Evolutionary conservation across 306 rosid genomes (phyloP).

Genomic region (Neltuma alba): DNA sequence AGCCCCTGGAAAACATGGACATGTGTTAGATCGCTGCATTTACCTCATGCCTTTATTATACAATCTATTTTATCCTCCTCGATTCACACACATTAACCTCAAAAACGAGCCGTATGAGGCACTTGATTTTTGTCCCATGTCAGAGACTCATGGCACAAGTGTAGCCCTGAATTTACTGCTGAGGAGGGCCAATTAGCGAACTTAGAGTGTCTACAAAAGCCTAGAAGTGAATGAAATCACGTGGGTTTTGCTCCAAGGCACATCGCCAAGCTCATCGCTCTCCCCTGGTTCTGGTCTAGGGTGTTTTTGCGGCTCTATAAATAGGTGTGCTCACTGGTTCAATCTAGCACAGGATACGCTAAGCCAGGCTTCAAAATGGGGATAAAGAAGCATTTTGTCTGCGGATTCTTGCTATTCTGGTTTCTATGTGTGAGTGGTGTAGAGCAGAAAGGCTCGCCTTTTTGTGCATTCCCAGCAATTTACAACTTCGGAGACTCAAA

Average conservation of each 20-base stretch:
- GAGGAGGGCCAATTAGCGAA: not conserved
- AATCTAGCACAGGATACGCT: not conserved
- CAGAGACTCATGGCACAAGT: not conserved
- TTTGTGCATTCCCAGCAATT: constrained; percentile 78
- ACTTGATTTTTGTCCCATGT: not conserved
- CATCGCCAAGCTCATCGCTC: not conserved
- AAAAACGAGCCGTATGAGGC: not conserved
- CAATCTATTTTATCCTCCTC: not conserved
- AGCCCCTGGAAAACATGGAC: not conserved
- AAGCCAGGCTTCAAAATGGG: constrained; percentile 41
- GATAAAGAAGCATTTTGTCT: constrained; percentile 25
- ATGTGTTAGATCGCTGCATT: not conserved
- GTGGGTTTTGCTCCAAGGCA: not conserved
- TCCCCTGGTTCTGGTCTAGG: not conserved
- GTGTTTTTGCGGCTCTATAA: not conserved
- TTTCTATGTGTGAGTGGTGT: constrained; percentile 33
- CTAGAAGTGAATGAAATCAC: not conserved
- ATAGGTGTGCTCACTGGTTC: not conserved
- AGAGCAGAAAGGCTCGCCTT: constrained; percentile 33
- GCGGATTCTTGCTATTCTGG: constrained; percentile 39
- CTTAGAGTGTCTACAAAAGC: not conserved
- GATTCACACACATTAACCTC: not conserved
- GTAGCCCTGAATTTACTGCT: not conserved
- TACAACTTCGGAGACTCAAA: constrained; percentile 97
- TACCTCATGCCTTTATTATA: not conserved